A percentile compares a stretch with the other conserved stretches of the same genome.
These are phyloP conservation scores for Albatrellus ellisii DNA, from an alignment of 768 basidiomycete genomes.

Conservation along the genomic window DNA sequence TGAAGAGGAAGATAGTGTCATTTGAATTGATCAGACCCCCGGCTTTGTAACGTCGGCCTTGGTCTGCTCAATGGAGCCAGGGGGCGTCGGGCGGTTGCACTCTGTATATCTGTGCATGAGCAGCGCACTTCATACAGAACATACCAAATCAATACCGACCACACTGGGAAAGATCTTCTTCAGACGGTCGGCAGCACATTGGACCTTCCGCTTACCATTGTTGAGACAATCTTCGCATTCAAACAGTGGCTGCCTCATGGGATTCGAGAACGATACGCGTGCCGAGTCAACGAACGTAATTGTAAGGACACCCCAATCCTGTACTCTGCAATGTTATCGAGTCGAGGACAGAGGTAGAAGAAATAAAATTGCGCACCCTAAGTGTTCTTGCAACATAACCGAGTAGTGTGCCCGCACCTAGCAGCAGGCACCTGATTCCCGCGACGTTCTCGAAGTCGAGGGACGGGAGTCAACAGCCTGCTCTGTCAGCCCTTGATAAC, in stretches of 20 bases:
- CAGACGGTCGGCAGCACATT: conserved; percentile 73
- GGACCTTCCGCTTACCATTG: conserved; percentile 89
- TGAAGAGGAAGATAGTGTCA: conserved; percentile 84
- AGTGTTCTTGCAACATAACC: conserved; percentile 90
- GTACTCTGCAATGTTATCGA: conserved; percentile 4
- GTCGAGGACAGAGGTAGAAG: no score
- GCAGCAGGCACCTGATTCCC: conserved; percentile 62
- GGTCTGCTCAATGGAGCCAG: conserved; percentile 37
- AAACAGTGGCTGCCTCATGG: conserved; percentile 92
- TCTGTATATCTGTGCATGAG: conserved; percentile 32
- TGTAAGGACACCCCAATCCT: conserved; percentile 94
- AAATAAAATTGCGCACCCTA: no score
- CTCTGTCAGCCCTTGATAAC: conserved; percentile 50
- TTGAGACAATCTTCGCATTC: conserved; percentile 88
- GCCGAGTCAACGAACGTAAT: conserved; percentile 91
- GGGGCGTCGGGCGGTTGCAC: conserved; percentile 72
- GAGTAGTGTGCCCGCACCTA: conserved; percentile 92
- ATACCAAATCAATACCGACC: conserved; percentile 42
- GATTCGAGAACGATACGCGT: conserved; percentile 91
- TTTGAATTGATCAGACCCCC: conserved; percentile 77
- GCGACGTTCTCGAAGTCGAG: conserved; percentile 85
- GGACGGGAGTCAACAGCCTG: conserved; percentile 91
- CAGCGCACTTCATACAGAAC: not conserved
- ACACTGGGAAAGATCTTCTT: conserved; percentile 89
- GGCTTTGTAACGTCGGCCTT: conserved; percentile 47